Evolutionary conservation across 176 grass and related monocot genomes (phyloP), one percentile per base, ranked within the genome.

Genomic region (Hsuehochloa calcarea): DNA sequence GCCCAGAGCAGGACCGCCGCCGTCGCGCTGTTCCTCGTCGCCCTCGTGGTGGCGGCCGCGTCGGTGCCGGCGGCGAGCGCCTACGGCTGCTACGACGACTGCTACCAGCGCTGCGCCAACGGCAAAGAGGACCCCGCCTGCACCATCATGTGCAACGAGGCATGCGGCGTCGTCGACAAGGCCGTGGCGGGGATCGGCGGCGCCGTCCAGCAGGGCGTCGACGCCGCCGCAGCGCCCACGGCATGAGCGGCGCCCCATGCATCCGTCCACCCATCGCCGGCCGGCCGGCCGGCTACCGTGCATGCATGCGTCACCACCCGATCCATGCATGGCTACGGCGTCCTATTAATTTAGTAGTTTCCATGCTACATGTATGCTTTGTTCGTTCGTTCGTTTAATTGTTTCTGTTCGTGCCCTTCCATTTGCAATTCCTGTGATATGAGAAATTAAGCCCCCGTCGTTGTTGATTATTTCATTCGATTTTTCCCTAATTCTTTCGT

Each of bases 21-120:
- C 16, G 66, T 78, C 14, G 66, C 73, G 39, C 11, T 82, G 67
- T 11, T 82, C 38, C 22, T 90, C 22, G 59, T 55, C 67, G 56
- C 69, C 11, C 58, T 66, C 22, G 8, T 83, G 47, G 56, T 65
- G 66, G 79, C 29, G 72, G 59, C 75, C 4, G 56, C 66, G 65
- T 88, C 59, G 7, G 20, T 92, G 54, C 75, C 87, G 1, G 44
- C 83, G 8, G 79, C 77, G 4, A 78, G 4, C 43, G 86, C 86
- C 17, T 85, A 72, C 37, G 83, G 86, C 27, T 91, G 90, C 86
- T 93, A 70, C 73, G 80, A 90, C 26, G 88, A 91, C 51, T 93
- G 90, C 86, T 91, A 89, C 77, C 22, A 71, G 55, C 77, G 86
- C 41, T 93, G 93, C 86, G 78, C 88, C 78, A 96, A 93, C 71